Base-by-base conservation (phyloP, 371 early-diverging fungal species). In the Lichtheimia corymbifera region DNA sequence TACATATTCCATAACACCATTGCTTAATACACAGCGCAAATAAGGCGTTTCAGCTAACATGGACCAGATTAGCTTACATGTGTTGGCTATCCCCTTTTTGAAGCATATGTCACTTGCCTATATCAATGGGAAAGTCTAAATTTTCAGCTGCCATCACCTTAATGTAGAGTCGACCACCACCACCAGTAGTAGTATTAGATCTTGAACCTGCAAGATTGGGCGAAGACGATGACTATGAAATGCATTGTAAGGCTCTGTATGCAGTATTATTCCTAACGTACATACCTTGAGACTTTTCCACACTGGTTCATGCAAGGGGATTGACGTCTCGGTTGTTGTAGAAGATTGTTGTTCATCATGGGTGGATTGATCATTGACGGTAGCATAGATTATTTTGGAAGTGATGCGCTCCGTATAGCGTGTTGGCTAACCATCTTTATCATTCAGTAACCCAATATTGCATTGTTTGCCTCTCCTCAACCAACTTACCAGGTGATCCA, bases 61-160 rank as follows among this genome's bases (percentile, higher is more conserved):
- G 47, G 18, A 55, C 18, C 27, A 27, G 35, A 50, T 2, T 2
- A 22, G 27, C 13, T 25, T 50, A 42, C 20, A 45, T 25, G 2
- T 11, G 2, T 11, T 18, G 20, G 14, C 35, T 9, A 35, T 11
- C 1, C 6, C n/a, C 35, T 6, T 25, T 44, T 12, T 44, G 9
- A 47, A 30, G 43, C 22, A 52, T 60, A 50, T 30, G 6, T 5
- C 40, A 35, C 20, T 53, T 65, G 70, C 76, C 65, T 50, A 65
- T 52, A 7, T 69, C 66, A 14, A 71, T 73, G 24, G 76, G 71
- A 24, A 73, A 67, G 49, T 73, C 72, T 7, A 73, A 58, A 42
- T 70, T 68, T 41, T 76, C 64, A 28, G 68, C 68, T n/a, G 68
- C 64, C 18, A 64, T 6, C 4, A 68, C 53, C 14, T 50, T 30